phyloP scores from a whole-genome alignment of 176 grass and related monocot species.

The Carex scoparia region DNA sequence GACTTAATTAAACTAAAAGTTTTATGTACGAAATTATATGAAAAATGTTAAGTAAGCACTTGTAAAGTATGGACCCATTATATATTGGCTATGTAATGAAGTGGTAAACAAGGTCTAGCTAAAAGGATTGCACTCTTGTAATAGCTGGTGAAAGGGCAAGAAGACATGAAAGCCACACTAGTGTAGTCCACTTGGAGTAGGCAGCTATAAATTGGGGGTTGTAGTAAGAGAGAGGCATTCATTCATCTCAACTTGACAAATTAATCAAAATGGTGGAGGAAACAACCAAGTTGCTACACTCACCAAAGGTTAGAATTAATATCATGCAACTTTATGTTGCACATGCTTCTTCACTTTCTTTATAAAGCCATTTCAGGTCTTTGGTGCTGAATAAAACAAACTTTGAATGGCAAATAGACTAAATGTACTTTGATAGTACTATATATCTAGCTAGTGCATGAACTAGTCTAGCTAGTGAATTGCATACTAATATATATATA shows the following conservation, averaged over 20 bases:
- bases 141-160: conserved; percentile 25
- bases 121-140: conserved; percentile 10
- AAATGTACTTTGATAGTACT: not conserved
- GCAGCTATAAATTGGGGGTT: conserved; percentile 16
- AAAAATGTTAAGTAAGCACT: not conserved
- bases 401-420: not conserved
- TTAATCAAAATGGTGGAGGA: conserved; percentile 9
- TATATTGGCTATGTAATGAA: not conserved
- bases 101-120: conserved; percentile 14
- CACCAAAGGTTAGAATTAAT: conserved; percentile 25
- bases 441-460: not conserved
- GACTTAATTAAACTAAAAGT: not conserved
- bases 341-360: conserved; percentile 5
- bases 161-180: conserved; percentile 23
- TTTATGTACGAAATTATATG: too few species aligned
- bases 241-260: conserved; percentile 3
- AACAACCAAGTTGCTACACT: conserved; percentile 23
- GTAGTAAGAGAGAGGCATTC: not conserved
- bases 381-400: conserved; percentile 15
- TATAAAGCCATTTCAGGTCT: not conserved
- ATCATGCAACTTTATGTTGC: conserved; percentile 4
- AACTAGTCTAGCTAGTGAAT: not conserved
- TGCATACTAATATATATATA: not conserved
- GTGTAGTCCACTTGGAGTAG: not conserved
- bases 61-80: too few species aligned